phyloP scores from a whole-genome alignment of 192 early-diverging fungal genomes.

The Umbelopsis ramanniana region DNA sequence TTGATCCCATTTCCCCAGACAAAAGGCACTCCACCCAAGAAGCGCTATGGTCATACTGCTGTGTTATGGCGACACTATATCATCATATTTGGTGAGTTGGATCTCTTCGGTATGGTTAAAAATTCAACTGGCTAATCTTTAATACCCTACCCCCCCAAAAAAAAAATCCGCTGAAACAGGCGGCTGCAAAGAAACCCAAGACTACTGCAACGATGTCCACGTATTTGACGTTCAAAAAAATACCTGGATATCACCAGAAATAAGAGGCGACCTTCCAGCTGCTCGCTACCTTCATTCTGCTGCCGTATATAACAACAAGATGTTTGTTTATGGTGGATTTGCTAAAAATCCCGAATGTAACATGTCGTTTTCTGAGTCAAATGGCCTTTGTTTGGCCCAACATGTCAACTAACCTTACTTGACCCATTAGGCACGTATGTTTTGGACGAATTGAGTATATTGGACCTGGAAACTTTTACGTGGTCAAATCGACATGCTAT shows the following conservation, averaged over 20 bases:
- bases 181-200: slow-evolving; percentile 53
- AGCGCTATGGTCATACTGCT: slow-evolving; percentile 63
- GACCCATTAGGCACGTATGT: slow-evolving; percentile 53
- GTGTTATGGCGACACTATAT: slow-evolving; percentile 58
- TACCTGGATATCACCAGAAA: slow-evolving; percentile 59
- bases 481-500: slow-evolving; percentile 54
- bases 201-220: slow-evolving; percentile 63
- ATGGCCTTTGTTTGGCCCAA: not conserved
- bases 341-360: slow-evolving; percentile 59
- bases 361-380: slow-evolving; percentile 4
- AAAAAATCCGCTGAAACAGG: slow-evolving; percentile 34
- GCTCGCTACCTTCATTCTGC: slow-evolving; percentile 61
- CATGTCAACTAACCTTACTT: not conserved
- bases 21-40: slow-evolving; percentile 55
- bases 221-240: slow-evolving; percentile 56
- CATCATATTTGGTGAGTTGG: slow-evolving; percentile 54
- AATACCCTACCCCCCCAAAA: slow-evolving; percentile 12
- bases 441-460: slow-evolving; percentile 54
- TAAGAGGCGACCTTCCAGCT: slow-evolving; percentile 51
- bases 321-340: slow-evolving; percentile 65
- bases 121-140: slow-evolving; percentile 24
- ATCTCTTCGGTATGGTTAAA: slow-evolving; percentile 23
- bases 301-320: slow-evolving; percentile 60
- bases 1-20: not conserved
- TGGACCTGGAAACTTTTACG: slow-evolving; percentile 60